These are phyloP conservation scores for Kurtzmaniella quercitrusa DNA, from an alignment of 1,139 yeast genomes.

Conservation along the genomic window DNA sequence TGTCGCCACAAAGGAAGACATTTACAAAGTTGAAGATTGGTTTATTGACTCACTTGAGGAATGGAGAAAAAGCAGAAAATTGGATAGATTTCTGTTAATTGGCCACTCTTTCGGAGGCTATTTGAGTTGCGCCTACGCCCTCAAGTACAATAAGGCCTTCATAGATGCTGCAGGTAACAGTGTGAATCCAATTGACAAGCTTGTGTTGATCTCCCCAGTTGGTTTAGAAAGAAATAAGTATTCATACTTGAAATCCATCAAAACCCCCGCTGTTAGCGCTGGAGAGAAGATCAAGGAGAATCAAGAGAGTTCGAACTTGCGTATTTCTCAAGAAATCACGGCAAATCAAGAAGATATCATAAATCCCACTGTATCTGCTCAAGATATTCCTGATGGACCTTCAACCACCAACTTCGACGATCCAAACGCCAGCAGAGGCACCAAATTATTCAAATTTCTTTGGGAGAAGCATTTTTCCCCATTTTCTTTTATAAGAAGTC, in stretches of 20 bases:
- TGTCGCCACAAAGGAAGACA: constrained; percentile 24
- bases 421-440: constrained; percentile 14
- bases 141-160: constrained; percentile 47
- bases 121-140: constrained; percentile 70
- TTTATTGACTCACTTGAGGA: constrained; percentile 78
- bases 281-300: constrained; percentile 14
- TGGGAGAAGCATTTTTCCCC: constrained; percentile 41
- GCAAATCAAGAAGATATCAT: constrained; percentile 25
- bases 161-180: constrained; percentile 20
- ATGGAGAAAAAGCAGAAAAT: constrained; percentile 64
- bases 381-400: constrained; percentile 9
- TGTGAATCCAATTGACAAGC: constrained; percentile 29
- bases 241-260: constrained; percentile 23
- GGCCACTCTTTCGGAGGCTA: constrained; percentile 97
- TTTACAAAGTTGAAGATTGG: constrained; percentile 59
- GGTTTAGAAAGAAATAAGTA: constrained; percentile 38
- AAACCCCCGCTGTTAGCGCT: constrained; percentile 13
- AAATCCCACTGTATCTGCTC: not conserved
- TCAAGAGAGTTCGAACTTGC: constrained; percentile 12
- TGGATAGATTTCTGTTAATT: constrained; percentile 62
- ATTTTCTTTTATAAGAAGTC: constrained; percentile 29
- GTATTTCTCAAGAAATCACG: constrained; percentile 20
- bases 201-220: constrained; percentile 43
- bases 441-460: constrained; percentile 22
- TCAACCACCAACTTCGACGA: constrained; percentile 10